Base-by-base conservation (phyloP, 1,284 basidiomycete genomes). In the Ceratobasidium sp. region DNA sequence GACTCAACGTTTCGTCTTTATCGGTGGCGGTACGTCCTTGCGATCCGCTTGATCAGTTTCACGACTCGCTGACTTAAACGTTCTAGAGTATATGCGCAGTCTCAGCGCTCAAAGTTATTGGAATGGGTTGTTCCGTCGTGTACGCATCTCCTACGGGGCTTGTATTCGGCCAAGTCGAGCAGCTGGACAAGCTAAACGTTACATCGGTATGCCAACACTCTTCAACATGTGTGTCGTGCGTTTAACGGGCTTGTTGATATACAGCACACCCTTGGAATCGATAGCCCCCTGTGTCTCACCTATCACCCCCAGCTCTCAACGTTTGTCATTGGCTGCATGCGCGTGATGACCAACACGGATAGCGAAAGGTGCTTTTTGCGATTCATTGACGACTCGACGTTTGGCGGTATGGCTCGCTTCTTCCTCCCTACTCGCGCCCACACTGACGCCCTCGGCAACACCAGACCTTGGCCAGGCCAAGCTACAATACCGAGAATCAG, bases 251-350 rank as follows among this genome's bases (percentile, higher is more conserved):
- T 24, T 53, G 53, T 59, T 1, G 6, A n/a, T 11, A 6, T 51
- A 9, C 78, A 94, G 93, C 83, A 91, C 31, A 85, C 88, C 39
- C 81, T 94, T 3, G 92, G 91, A 0, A 81, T 87, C 49, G 87
- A 92, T 66, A 90, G 87, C 72, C 92, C 93, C 0, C 84, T 85
- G 6, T 85, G 86, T 59, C 86, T 96, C 29, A 85, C 86, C 1
- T 85, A 92, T 78, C 84, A 89, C 74, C 83, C 86, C 0, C 80
- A 80, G 1, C 81, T 85, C 61, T 88, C 86, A 65, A 82, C 85
- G 0, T 89, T 94, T 73, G 93, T 88, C 1, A 87, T 94, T 2
- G 89, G 87, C 0, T 89, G 87, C 74, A 83, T 85, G 9, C 84
- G 84, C 2, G 84, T 83, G 0, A 82, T 85, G 34, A 82, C 82